These are phyloP conservation scores for Suhomyces faveliae DNA, from an alignment of 805 yeast genomes.

Conservation along the genomic window DNA sequence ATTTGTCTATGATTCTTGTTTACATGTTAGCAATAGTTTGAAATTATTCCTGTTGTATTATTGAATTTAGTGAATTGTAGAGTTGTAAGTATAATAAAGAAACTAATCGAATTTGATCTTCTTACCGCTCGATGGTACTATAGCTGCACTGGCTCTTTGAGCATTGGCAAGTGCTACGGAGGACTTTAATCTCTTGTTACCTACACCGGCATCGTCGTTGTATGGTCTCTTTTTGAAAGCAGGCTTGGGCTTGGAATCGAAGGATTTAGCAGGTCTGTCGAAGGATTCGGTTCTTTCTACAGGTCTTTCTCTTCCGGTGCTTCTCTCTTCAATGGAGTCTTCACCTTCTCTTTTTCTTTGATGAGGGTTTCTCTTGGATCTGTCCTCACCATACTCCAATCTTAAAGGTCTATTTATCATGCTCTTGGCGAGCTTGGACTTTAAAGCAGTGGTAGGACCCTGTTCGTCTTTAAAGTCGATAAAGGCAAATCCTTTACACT, in stretches of 20 bases:
- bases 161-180: slow-evolving; percentile 87
- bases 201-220: slow-evolving; percentile 15
- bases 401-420: slow-evolving; percentile 74
- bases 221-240: slow-evolving; percentile 16
- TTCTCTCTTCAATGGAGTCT: slow-evolving; percentile 8
- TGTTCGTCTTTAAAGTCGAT: slow-evolving; percentile 78
- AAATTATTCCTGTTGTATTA: slow-evolving; percentile 3
- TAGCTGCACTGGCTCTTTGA: slow-evolving; percentile 84
- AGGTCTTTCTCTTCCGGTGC: slow-evolving; percentile 14
- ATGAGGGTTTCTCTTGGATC: slow-evolving; percentile 71
- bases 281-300: slow-evolving; percentile 6
- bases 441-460: slow-evolving; percentile 81
- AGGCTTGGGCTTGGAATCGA: slow-evolving; percentile 13
- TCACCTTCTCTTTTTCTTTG: slow-evolving; percentile 23
- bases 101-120: slow-evolving; percentile 67
- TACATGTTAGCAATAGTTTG: background rate
- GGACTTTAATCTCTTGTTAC: slow-evolving; percentile 59
- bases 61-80: background rate
- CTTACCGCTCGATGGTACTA: slow-evolving; percentile 88
- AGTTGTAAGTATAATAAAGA: background rate
- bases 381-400: slow-evolving; percentile 92
- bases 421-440: slow-evolving; percentile 62
- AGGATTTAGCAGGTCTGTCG: slow-evolving; percentile 10
- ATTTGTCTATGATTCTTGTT: background rate
- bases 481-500: slow-evolving; percentile 95